phyloP scores from a whole-genome alignment of 176 grass and related monocot species.

The Aegilops sharonensis region DNA sequence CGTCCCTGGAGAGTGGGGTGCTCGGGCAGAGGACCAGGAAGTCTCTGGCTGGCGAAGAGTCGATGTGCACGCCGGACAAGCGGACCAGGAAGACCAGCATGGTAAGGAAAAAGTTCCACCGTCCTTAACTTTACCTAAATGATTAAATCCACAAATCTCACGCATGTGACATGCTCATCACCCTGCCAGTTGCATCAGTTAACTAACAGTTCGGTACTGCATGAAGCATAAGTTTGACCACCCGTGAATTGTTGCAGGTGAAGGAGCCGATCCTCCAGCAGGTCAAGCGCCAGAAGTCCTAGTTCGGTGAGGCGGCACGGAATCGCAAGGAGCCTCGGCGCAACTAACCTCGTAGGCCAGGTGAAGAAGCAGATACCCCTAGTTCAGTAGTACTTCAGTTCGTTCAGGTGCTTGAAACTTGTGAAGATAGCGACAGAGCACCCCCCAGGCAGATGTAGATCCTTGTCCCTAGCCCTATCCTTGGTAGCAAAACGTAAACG shows the following conservation, averaged over 20 bases:
- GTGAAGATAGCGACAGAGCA: conserved; percentile 18
- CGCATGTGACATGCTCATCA: not conserved
- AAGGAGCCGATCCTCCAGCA: conserved; percentile 78
- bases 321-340: not conserved
- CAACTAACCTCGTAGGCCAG: conserved; percentile 18
- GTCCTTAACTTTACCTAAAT: conserved; percentile 4
- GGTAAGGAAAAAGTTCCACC: conserved; percentile 28
- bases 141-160: not conserved
- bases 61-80: conserved; percentile 55
- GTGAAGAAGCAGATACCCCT: conserved; percentile 13
- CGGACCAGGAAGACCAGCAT: conserved; percentile 81
- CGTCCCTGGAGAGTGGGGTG: conserved; percentile 85
- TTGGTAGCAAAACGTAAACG: not conserved
- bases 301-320: conserved; percentile 28
- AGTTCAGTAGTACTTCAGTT: conserved; percentile 23
- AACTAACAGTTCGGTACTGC: not conserved
- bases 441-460: not conserved
- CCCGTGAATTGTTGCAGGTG: conserved; percentile 43
- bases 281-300: conserved; percentile 65
- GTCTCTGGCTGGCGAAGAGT: conserved; percentile 19
- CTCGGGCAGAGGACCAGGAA: conserved; percentile 48
- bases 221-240: not conserved
- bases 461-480: not conserved
- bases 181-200: not conserved
- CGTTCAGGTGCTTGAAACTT: conserved; percentile 20